Evolutionary conservation across 805 yeast species (phyloP), one percentile per base, ranked within the genome.

Genomic region (Candida nemodendra): DNA sequence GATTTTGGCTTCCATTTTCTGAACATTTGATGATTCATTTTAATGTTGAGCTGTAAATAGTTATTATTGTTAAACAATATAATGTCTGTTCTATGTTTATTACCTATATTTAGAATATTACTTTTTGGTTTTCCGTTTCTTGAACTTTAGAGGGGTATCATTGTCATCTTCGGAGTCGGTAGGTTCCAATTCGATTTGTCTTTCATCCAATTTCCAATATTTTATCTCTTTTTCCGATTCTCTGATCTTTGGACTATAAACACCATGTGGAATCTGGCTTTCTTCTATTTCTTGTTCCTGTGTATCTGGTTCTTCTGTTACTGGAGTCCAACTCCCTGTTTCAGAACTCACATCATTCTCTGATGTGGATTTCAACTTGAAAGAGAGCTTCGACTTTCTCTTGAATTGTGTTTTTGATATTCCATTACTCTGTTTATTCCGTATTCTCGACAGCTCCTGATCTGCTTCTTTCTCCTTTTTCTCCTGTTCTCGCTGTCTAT

Each of bases 121-220:
- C 29, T 34, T 44, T 13, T 27, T 21, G 8, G 25, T 14, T 22
- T 36, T 44, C 19, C 57, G 30, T 32, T 38, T 53, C 31, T 52
- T 54, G 44, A 52, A 46, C 4, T 28, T 33, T 2, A 45, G 22
- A 21, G 24, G 9, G 9, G 11, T 13, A 24, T 32, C 41, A 5
- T 45, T 39, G 4, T 32, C 47, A 18, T 26, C 39, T 9, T 32
- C 40, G 9, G 36, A 29, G 18, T 33, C 34, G 5, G 39, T 39
- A 3, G 21, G 34, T 4, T 7, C 14, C 9, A 38, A 15, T 5
- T 36, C 36, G 21, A 37, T 34, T 12, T 39, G 18, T 18, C 48
- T 54, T 34, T 51, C 50, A 13, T 24, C 30, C 5, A 62, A 12
- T 13, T 56, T 45, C 68, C 67, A 64, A 6, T 39, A 41, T 18